phyloP scores from a whole-genome alignment of 2,329 filamentous ascomycete genomes.

The Coleophoma eucalyptorum region DNA sequence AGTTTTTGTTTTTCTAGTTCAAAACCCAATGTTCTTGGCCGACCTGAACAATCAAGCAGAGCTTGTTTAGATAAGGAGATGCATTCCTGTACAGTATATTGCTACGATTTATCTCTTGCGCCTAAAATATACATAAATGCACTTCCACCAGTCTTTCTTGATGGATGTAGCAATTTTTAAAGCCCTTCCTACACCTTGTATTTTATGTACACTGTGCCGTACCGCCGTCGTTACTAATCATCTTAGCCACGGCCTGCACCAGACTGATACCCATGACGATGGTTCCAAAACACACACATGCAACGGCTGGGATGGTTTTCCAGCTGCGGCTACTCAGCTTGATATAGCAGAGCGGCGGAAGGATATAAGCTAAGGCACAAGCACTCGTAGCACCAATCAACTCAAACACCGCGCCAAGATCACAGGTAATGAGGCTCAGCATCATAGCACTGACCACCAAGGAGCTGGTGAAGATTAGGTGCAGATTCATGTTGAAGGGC shows the following conservation, averaged over 20 bases:
- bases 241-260: conserved; percentile 67
- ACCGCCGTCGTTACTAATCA: conserved; percentile 35
- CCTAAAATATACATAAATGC: too few relatives aligned
- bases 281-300: conserved; percentile 73
- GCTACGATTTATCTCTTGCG: too few relatives aligned
- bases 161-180: too few relatives aligned
- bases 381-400: conserved; percentile 93
- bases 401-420: conserved; percentile 92
- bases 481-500: conserved; percentile 72
- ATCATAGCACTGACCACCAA: conserved; percentile 77
- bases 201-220: conserved; percentile 14
- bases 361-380: conserved; percentile 88
- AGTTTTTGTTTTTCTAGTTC: too few relatives aligned
- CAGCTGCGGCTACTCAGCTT: conserved; percentile 78
- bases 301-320: conserved; percentile 69
- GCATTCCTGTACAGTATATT: too few relatives aligned
- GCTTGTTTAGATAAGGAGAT: too few relatives aligned
- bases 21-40: too few relatives aligned
- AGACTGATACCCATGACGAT: conserved; percentile 78
- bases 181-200: too few relatives aligned
- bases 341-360: conserved; percentile 93
- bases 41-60: too few relatives aligned
- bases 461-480: conserved; percentile 80
- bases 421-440: conserved; percentile 82
- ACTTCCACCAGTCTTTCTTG: too few relatives aligned